Conservation (phyloP, 2,329 filamentous ascomycete genomes). For the Calonectria pseudoreteaudii region DNA sequence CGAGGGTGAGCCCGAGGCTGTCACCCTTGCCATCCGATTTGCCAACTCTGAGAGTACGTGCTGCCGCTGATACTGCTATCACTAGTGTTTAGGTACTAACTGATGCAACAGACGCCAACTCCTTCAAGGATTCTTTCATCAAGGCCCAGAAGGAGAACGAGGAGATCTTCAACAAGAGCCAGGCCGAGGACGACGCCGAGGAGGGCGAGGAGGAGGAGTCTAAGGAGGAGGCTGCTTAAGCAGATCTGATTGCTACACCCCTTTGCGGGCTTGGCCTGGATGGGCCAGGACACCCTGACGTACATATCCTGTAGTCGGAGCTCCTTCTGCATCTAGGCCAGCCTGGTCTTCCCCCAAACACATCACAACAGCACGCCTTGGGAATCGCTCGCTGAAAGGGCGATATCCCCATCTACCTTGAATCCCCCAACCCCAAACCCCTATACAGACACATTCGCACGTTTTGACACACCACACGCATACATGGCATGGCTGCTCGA, state of each 20-base stretch:
- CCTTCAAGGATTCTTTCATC: conserved; percentile 97
- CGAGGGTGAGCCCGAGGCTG: conserved; percentile 96
- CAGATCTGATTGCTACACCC: conserved; percentile 22
- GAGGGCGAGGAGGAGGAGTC: conserved; percentile 43
- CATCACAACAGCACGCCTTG: conserved; percentile 37
- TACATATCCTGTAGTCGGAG: conserved; percentile 17
- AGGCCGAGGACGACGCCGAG: conserved; percentile 41
- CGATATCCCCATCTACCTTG: conserved; percentile 22
- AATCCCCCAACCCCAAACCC: conserved; percentile 23
- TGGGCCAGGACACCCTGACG: conserved; percentile 8
- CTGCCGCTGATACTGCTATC: neutral
- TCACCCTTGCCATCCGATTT: conserved; percentile 96
- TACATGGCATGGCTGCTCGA: conserved; percentile 28
- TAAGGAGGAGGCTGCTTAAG: conserved; percentile 33
- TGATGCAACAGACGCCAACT: conserved; percentile 81
- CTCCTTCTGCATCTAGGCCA: conserved; percentile 13
- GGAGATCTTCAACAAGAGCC: conserved; percentile 74
- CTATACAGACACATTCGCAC: conserved; percentile 30
- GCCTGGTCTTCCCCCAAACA: conserved; percentile 27
- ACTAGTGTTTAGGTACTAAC: conserved; percentile 16
- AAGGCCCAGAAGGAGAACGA: conserved; percentile 98
- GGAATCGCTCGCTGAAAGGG: conserved; percentile 23
- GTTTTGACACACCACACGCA: conserved; percentile 21
- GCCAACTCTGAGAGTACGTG: conserved; percentile 95
- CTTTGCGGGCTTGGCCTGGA: conserved; percentile 27